phyloP scores from a whole-genome alignment of 257 asterid species.

The Fraxinus cuspidata region DNA sequence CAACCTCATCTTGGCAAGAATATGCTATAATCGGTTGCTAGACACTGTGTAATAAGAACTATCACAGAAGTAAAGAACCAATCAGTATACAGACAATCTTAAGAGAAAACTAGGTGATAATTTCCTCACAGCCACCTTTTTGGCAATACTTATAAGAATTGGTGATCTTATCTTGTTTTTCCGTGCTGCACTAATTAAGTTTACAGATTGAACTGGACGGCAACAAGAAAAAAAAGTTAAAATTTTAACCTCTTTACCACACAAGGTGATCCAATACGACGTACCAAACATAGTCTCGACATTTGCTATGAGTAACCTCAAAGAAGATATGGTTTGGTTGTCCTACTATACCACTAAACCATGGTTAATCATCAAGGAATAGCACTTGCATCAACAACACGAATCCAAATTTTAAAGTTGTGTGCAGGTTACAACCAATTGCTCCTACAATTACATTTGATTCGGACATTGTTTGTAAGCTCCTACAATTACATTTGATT shows the following conservation, averaged over 20 bases:
- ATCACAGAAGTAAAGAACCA: not conserved
- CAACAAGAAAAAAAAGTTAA: not conserved
- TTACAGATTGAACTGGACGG: not conserved
- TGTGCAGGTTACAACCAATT: too few species aligned
- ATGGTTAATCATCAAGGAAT: too few species aligned
- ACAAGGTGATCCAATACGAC: not conserved
- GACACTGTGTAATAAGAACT: not conserved
- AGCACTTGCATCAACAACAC: not conserved
- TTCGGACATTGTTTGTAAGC: too few species aligned
- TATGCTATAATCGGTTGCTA: too few species aligned
- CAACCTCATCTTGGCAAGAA: too few species aligned
- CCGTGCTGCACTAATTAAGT: not conserved
- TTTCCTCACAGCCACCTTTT: not conserved
- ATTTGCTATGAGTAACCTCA: not conserved
- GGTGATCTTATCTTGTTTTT: not conserved
- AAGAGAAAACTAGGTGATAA: not conserved
- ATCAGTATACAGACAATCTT: not conserved
- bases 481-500: not conserved
- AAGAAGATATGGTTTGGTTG: not conserved
- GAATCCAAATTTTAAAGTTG: too few species aligned
- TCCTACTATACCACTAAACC: not conserved
- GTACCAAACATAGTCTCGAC: not conserved
- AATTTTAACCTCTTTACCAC: not conserved
- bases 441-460: too few species aligned
- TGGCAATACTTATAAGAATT: not conserved